phyloP scores from a whole-genome alignment of 2,329 filamentous ascomycete species.

The Drechslerella coelobrocha region DNA sequence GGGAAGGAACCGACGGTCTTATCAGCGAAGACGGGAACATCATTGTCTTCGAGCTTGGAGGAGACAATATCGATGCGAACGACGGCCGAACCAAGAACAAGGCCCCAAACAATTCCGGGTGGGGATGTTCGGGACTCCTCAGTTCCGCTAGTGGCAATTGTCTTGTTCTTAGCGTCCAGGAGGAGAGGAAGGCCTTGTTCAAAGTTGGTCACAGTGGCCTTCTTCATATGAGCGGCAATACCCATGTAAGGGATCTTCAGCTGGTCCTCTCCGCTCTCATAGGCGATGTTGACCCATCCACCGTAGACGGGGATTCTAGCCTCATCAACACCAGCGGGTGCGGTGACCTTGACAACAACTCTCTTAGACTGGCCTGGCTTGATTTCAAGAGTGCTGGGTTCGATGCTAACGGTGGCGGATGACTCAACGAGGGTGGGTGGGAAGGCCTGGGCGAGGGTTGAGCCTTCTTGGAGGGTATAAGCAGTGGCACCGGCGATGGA shows the following conservation, averaged over 20 bases:
- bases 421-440: slow-evolving; percentile 52
- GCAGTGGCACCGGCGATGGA: slow-evolving; percentile 64
- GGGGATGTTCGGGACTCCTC: slow-evolving; percentile 13
- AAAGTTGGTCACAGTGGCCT: slow-evolving; percentile 45
- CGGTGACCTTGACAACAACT: slow-evolving; percentile 60
- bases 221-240: slow-evolving; percentile 36
- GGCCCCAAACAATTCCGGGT: slow-evolving; percentile 29
- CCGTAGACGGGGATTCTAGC: slow-evolving; percentile 60
- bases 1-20: slow-evolving; percentile 43
- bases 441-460: slow-evolving; percentile 50
- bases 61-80: slow-evolving; percentile 42
- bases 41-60: slow-evolving; percentile 31
- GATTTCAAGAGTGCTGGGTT: slow-evolving; percentile 55
- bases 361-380: slow-evolving; percentile 53
- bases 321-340: slow-evolving; percentile 57
- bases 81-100: slow-evolving; percentile 34
- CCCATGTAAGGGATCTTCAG: slow-evolving; percentile 60
- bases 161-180: slow-evolving; percentile 32
- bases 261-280: slow-evolving; percentile 59
- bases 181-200: slow-evolving; percentile 37
- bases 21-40: slow-evolving; percentile 40
- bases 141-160: slow-evolving; percentile 22
- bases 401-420: slow-evolving; percentile 52
- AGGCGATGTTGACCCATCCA: slow-evolving; percentile 60
- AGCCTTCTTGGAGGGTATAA: slow-evolving; percentile 61